Evolutionary conservation across 257 asterid genomes (phyloP), one percentile per base, ranked within the genome.

Genomic region (Anisodus tanguticus): DNA sequence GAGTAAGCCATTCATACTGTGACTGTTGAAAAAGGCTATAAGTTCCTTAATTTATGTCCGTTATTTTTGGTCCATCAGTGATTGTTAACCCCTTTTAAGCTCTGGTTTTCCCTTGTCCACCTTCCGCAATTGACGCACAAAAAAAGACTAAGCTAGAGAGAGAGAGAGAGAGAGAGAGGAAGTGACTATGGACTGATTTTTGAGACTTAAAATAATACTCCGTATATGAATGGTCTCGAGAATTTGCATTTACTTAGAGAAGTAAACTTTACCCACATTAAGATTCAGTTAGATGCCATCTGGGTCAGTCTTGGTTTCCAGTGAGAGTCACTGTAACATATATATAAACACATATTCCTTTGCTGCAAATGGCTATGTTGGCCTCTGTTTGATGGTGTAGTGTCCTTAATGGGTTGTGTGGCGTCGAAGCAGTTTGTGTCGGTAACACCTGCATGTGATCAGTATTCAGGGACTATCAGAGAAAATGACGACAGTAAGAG

Each of bases 361-460:
- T 41, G 35, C 6, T 41, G 45, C 45, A 41, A 41, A 41, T 55
- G n/a, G 60, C 60, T 13, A 55, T 13, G 12, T 55, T 55, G 60
- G 6, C 60, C 2, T 55, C 60, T 55, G 8, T 55, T 55, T 55
- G 60, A 55, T 13, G 6, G 60, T 55, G 19, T 13, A 55, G 19
- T 55, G 60, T 71, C 26, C 79, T 58, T 71, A 41, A 95, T 95
- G 98, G 98, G 98, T 78, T 95, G 98, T 89, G 98, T 93, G 88
- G 82, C 98, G 76, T 90, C 97, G 47, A 95, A 95, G 89, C 95
- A 92, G 86, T 87, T 92, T 47, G 97, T 91, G 69, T 85, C 96
- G 7, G 95, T 93, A 22, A 95, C 97, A 7, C 98, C 98, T 16
- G 97, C 93, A 2, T 35, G 90, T 86, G 98, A 95, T 74, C 90